These are phyloP conservation scores for Rubia tinctorum DNA, from an alignment of 305 asterid genomes.

Conservation along the genomic window DNA sequence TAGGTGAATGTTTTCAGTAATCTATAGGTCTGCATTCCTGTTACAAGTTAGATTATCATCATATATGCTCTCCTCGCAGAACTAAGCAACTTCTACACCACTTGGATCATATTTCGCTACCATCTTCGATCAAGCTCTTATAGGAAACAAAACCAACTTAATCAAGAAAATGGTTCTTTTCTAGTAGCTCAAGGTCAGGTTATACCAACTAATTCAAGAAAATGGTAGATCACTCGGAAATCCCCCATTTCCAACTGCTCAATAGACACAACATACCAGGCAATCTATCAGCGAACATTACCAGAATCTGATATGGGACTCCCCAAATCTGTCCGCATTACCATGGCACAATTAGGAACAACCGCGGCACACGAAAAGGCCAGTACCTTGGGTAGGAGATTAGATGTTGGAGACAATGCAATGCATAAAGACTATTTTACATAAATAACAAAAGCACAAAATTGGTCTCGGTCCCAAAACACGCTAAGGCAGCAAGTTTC, in stretches of 20 bases:
- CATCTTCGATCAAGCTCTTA: not conserved
- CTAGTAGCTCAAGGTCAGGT: too few relatives aligned
- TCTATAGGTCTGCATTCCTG: not conserved
- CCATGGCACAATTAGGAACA: too few relatives aligned
- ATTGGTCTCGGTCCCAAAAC: not conserved
- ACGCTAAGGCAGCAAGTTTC: conserved; percentile 5
- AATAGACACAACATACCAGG: not conserved
- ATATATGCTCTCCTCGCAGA: not conserved
- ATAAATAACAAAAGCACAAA: not conserved
- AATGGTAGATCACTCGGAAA: not conserved
- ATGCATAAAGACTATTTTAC: not conserved
- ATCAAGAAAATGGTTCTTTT: not conserved
- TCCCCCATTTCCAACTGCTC: not conserved
- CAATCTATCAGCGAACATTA: too few relatives aligned
- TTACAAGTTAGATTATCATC: not conserved
- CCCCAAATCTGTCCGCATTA: too few relatives aligned
- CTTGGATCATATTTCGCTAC: not conserved
- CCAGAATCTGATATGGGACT: too few relatives aligned
- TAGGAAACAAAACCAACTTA: not conserved
- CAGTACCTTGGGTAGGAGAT: not conserved
- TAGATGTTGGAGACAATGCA: not conserved
- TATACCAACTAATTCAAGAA: not conserved
- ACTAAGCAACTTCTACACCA: not conserved
- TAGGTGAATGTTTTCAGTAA: not conserved
- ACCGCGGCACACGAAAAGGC: not conserved